These are phyloP conservation scores for Pyrenochaeta sp. DNA, from an alignment of 2,329 filamentous ascomycete species.

Conservation along the genomic window DNA sequence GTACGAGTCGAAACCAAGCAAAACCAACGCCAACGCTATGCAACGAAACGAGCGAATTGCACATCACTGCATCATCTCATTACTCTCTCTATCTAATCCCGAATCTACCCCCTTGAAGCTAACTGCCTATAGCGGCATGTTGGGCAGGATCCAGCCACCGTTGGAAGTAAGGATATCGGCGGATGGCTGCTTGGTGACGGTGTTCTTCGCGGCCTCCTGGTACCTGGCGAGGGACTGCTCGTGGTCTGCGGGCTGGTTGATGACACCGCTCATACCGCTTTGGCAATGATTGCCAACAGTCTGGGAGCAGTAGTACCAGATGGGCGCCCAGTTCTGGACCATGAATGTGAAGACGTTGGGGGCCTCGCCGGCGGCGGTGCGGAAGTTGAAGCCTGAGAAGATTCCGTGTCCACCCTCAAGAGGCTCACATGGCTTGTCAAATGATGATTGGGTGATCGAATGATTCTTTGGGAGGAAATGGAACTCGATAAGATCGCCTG, in stretches of 20 bases:
- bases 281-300: conserved; percentile 70
- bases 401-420: conserved; percentile 61
- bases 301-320: conserved; percentile 81
- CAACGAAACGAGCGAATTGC: too few relatives aligned
- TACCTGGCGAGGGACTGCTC: conserved; percentile 38
- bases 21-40: too few relatives aligned
- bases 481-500: conserved; percentile 54
- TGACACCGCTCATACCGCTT: conserved; percentile 74
- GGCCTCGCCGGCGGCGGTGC: conserved; percentile 43
- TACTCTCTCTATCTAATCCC: too few relatives aligned
- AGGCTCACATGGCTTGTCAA: conserved; percentile 72
- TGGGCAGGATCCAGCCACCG: conserved; percentile 34
- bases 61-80: too few relatives aligned
- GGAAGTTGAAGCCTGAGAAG: conserved; percentile 69
- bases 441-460: conserved; percentile 77
- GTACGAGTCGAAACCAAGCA: too few relatives aligned
- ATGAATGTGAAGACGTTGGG: conserved; percentile 68
- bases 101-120: too few relatives aligned
- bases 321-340: conserved; percentile 71
- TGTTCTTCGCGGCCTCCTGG: conserved; percentile 31
- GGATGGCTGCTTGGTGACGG: conserved; percentile 32
- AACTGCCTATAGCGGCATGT: conserved; percentile 31
- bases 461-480: conserved; percentile 68
- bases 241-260: conserved; percentile 60
- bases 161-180: conserved; percentile 18